Percentiles rank a stretch among this genome's conserved stretches.
phyloP scores from a whole-genome alignment of 192 early-diverging fungal genomes.

The Rhizophagus clarus region DNA sequence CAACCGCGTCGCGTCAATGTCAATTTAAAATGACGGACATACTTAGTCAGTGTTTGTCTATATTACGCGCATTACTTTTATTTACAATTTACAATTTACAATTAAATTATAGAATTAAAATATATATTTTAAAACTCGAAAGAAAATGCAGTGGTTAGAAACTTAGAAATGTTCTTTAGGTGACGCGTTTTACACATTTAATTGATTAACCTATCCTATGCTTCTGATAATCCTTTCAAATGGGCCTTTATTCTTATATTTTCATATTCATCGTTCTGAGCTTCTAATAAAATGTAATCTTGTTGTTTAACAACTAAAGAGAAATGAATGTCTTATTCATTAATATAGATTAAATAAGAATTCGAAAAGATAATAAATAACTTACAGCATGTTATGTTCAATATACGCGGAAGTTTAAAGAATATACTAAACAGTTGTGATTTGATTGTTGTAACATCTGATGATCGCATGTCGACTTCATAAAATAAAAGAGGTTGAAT shows the following conservation, averaged over 20 bases:
- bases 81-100: too few species aligned
- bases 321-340: neutral
- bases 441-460: neutral
- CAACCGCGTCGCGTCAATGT: too few species aligned
- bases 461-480: neutral
- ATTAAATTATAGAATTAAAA: too few species aligned
- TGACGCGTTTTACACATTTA: too few species aligned
- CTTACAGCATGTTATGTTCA: neutral
- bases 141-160: too few species aligned
- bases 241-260: neutral
- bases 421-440: neutral
- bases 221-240: neutral
- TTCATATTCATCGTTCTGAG: neutral
- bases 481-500: neutral
- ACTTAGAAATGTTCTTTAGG: too few species aligned
- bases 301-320: neutral
- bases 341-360: neutral
- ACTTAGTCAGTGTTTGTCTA: too few species aligned
- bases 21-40: too few species aligned
- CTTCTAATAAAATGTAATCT: neutral
- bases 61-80: too few species aligned
- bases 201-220: too few species aligned
- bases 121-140: too few species aligned
- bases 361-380: neutral
- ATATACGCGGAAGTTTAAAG: neutral